Evolutionary conservation across 2,329 filamentous ascomycete genomes (phyloP).

Genomic region (Fusarium virguliforme): DNA sequence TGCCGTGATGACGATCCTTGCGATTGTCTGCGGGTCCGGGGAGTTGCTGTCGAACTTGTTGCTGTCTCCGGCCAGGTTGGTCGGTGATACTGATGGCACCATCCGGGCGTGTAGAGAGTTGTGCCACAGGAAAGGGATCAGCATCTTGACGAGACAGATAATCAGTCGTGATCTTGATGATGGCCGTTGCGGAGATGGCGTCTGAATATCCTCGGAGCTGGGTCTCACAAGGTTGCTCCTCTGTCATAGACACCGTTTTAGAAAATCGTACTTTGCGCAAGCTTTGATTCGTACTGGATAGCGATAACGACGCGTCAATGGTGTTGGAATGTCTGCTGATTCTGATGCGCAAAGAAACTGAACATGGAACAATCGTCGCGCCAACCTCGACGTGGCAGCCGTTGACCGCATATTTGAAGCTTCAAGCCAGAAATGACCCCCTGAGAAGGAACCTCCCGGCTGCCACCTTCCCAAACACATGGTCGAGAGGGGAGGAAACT

Average conservation of each 20-base stretch:
- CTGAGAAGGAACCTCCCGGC: background rate
- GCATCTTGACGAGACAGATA: background rate
- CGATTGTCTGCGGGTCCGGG: slow-evolving; percentile 21
- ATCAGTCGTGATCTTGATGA: background rate
- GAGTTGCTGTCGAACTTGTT: slow-evolving; percentile 29
- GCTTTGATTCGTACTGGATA: background rate
- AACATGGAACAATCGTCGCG: background rate
- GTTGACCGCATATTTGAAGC: background rate
- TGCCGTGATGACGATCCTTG: slow-evolving; percentile 50
- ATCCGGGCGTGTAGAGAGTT: background rate
- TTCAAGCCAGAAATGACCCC: background rate
- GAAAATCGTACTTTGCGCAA: background rate
- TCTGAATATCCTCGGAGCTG: background rate
- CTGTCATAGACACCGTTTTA: background rate
- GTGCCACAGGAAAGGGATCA: background rate
- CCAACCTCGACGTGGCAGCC: background rate
- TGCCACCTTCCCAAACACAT: slow-evolving; percentile 11
- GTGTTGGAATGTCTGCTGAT: background rate
- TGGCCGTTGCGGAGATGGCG: background rate
- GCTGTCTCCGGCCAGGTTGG: background rate
- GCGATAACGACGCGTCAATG: slow-evolving; percentile 5
- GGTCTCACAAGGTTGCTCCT: background rate
- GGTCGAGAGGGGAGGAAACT: background rate
- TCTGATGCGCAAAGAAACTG: background rate
- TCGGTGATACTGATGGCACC: slow-evolving; percentile 12